phyloP scores from a whole-genome alignment of 2,329 filamentous ascomycete species.

The Xylariales sp. region DNA sequence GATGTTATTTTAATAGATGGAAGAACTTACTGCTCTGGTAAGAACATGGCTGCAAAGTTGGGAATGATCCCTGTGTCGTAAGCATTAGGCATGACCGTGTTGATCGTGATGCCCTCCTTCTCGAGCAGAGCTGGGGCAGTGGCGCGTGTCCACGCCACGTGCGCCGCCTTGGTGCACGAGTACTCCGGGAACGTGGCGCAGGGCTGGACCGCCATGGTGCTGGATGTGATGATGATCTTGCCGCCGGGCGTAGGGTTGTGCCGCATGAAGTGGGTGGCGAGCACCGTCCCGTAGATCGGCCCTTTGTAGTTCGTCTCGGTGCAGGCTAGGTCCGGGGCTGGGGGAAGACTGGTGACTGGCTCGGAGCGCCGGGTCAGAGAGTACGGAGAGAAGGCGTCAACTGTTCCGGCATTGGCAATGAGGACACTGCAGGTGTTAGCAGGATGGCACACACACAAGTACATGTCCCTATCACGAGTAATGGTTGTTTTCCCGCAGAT shows the following conservation, averaged over 20 bases:
- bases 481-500: too few species aligned
- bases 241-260: constrained; percentile 12
- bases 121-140: constrained; percentile 10
- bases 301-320: constrained; percentile 13
- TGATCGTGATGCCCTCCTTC: constrained; percentile 14
- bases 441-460: too few species aligned
- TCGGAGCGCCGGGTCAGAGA: constrained; percentile 6
- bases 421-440: too few species aligned
- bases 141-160: constrained; percentile 8
- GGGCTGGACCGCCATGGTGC: constrained; percentile 10
- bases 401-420: constrained; percentile 12
- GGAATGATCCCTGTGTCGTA: constrained; percentile 12
- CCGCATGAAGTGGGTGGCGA: constrained; percentile 13
- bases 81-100: constrained; percentile 12
- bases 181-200: constrained; percentile 13
- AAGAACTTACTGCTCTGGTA: constrained; percentile 9
- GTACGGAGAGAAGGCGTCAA: constrained; percentile 11
- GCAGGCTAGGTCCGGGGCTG: constrained; percentile 10
- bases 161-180: constrained; percentile 9
- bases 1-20: too few species aligned
- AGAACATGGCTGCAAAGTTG: constrained; percentile 9
- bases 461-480: too few species aligned
- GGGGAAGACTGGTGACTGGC: constrained; percentile 9
- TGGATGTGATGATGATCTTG: constrained; percentile 13
- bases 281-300: constrained; percentile 12